Conservation (phyloP, 768 basidiomycete genomes). For the Phylloporus scabripes region DNA sequence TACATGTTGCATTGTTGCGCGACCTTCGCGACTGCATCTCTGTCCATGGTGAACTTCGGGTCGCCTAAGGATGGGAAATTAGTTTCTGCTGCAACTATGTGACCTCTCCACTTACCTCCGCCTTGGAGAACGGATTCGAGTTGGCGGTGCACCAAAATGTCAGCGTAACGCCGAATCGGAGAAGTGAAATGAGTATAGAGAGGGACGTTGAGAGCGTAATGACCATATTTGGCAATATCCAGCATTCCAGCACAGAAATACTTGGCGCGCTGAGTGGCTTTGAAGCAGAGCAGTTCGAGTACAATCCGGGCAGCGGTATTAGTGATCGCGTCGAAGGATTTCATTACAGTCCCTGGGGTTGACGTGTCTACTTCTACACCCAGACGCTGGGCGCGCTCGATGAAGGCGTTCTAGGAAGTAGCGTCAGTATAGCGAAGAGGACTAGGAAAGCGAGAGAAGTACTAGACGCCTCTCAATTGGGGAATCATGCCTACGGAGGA, state of each 20-base stretch:
- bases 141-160: slow-evolving; percentile 94
- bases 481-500: slow-evolving; percentile 89
- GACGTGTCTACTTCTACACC: slow-evolving; percentile 79
- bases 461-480: slow-evolving; percentile 91
- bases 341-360: slow-evolving; percentile 77
- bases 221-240: slow-evolving; percentile 95
- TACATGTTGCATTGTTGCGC: slow-evolving; percentile 98
- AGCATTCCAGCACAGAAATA: slow-evolving; percentile 99
- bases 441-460: background rate
- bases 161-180: slow-evolving; percentile 90
- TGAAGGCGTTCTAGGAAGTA: slow-evolving; percentile 57
- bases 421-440: slow-evolving; percentile 7
- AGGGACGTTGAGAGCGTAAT: slow-evolving; percentile 86
- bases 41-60: slow-evolving; percentile 92
- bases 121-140: slow-evolving; percentile 82
- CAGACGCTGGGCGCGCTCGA: slow-evolving; percentile 75
- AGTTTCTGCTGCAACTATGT: background rate
- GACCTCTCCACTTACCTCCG: slow-evolving; percentile 42
- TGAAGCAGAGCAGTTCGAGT: slow-evolving; percentile 79
- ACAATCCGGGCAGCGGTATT: slow-evolving; percentile 71
- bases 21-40: slow-evolving; percentile 94
- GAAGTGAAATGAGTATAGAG: slow-evolving; percentile 93
- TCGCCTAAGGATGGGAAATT: slow-evolving; percentile 41
- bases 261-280: slow-evolving; percentile 92
- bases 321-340: slow-evolving; percentile 67